Conservation (phyloP, 2,329 filamentous ascomycete species). For the Massarina eburnea region DNA sequence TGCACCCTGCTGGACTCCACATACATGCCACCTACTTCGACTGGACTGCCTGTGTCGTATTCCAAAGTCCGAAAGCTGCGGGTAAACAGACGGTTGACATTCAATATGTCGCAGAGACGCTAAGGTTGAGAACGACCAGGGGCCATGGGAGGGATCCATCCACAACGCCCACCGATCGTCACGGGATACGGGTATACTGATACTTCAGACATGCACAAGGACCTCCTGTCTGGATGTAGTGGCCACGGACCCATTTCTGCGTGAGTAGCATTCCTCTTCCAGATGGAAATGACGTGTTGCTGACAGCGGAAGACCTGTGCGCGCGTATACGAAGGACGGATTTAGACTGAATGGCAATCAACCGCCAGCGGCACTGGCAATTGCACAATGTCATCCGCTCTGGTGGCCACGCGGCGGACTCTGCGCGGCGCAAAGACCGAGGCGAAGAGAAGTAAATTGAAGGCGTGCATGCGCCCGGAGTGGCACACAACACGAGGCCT, state of each 20-base stretch:
- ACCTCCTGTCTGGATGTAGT: too few relatives aligned
- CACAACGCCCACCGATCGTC: not conserved
- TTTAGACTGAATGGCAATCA: too few relatives aligned
- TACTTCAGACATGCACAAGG: too few relatives aligned
- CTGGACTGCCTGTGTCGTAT: not conserved
- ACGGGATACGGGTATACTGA: not conserved
- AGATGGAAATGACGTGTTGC: too few relatives aligned
- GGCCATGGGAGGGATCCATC: not conserved
- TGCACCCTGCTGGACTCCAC: not conserved
- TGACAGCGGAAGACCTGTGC: too few relatives aligned
- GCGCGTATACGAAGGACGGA: too few relatives aligned
- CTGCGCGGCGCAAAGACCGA: not conserved
- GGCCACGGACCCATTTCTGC: too few relatives aligned
- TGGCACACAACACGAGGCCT: constrained; percentile 6
- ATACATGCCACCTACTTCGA: not conserved
- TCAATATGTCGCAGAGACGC: not conserved
- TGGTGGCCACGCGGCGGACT: not conserved
- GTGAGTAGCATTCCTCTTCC: too few relatives aligned
- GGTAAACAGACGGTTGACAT: constrained; percentile 17
- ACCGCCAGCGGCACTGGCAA: not conserved
- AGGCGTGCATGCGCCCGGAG: constrained; percentile 13
- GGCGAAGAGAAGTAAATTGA: constrained; percentile 9
- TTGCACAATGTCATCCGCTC: too few relatives aligned
- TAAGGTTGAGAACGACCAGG: not conserved
- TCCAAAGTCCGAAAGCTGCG: constrained; percentile 1